These are phyloP conservation scores for Anaeramoeba flamelloides DNA, from an alignment of 78 protist species.

Conservation along the genomic window DNA sequence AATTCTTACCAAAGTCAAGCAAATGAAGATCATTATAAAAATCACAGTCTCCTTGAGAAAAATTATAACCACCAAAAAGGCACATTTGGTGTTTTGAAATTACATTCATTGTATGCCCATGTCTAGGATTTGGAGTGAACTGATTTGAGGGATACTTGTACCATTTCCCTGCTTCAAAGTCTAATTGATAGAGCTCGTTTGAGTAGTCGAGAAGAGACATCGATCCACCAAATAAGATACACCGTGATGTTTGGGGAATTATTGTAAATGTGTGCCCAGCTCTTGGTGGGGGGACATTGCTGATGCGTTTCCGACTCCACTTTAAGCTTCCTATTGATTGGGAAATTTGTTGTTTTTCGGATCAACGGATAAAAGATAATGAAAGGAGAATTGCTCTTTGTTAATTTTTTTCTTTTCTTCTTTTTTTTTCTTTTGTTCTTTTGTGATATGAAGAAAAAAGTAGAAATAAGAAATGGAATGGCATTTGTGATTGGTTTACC, in stretches of 20 bases:
- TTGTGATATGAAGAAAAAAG: too few relatives aligned
- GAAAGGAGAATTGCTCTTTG: too few relatives aligned
- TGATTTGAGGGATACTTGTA: neutral
- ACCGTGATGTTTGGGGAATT: neutral
- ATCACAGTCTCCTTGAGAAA: conserved; percentile 1
- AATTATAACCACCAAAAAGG: neutral
- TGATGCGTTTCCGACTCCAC: neutral
- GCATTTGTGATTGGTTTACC: too few relatives aligned
- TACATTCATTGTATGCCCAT: neutral
- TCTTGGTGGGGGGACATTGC: neutral
- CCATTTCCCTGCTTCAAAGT: neutral
- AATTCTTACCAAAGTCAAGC: neutral
- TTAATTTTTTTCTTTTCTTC: too few relatives aligned
- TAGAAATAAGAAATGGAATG: too few relatives aligned
- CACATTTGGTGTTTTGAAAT: neutral
- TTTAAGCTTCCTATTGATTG: neutral
- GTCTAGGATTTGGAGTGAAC: neutral
- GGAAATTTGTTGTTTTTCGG: too few relatives aligned
- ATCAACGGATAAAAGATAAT: too few relatives aligned
- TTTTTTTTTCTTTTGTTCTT: too few relatives aligned
- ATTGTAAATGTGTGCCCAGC: neutral
- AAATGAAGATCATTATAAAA: neutral
- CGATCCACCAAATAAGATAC: neutral
- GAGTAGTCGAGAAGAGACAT: neutral
- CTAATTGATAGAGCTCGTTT: neutral